Conservation (phyloP, 2,329 filamentous ascomycete species). For the Clonostachys rosea region DNA sequence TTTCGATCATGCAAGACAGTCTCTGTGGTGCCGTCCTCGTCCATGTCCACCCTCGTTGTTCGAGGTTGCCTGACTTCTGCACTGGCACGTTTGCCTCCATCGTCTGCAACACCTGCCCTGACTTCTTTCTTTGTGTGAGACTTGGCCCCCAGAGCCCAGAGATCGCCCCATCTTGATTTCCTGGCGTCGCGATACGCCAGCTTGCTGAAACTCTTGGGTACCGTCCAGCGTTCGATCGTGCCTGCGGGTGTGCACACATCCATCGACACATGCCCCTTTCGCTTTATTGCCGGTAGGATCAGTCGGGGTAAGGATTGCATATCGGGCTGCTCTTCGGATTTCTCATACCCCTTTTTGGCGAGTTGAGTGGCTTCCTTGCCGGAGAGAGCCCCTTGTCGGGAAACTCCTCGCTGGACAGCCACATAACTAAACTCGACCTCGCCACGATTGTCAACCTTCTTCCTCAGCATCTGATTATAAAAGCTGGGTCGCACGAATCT, state of each 20-base stretch:
- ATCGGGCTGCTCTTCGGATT: constrained; percentile 36
- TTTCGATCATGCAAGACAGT: constrained; percentile 21
- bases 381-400: constrained; percentile 25
- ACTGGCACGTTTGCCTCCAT: constrained; percentile 9
- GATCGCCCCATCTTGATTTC: constrained; percentile 85
- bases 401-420: constrained; percentile 71
- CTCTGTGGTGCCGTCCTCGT: constrained; percentile 27
- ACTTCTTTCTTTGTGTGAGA: constrained; percentile 62
- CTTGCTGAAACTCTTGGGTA: constrained; percentile 75
- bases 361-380: constrained; percentile 53
- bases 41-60: constrained; percentile 14
- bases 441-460: constrained; percentile 73
- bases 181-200: constrained; percentile 88
- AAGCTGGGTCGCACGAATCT: constrained; percentile 81
- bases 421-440: constrained; percentile 90
- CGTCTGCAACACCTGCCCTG: constrained; percentile 48
- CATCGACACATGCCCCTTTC: constrained; percentile 80
- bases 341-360: constrained; percentile 71
- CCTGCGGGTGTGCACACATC: constrained; percentile 88
- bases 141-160: constrained; percentile 95
- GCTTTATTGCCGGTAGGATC: constrained; percentile 79
- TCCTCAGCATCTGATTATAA: constrained; percentile 70
- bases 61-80: constrained; percentile 33
- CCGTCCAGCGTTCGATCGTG: constrained; percentile 87
- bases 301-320: constrained; percentile 72